Base-by-base conservation (phyloP, 225 moss, liverwort and hornwort species). In the Sphagnum tenellum region DNA sequence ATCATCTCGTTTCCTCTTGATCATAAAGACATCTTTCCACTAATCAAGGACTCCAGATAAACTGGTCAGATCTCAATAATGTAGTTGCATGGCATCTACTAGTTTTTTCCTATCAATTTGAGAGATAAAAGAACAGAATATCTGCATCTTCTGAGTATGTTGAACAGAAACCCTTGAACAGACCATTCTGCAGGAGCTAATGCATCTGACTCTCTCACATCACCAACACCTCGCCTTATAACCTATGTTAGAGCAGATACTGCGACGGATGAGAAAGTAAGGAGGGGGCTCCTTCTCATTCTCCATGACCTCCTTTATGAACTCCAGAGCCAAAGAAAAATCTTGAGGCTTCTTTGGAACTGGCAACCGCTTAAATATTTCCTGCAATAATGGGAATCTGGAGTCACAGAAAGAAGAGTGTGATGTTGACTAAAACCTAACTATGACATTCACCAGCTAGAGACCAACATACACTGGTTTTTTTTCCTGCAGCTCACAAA, bases 1-100 rank as follows among this genome's bases (percentile, higher is more conserved):
- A 71, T 92, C 84, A 68, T 92, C 89, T 29, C 91, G 84, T 77
- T 87, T 89, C 74, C 83, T 92, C 82, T 89, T 92, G 59, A 89
- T 72, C 57, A 89, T 66, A 74, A 89, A 92, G 44, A 83, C 85
- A 75, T 92, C 92, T 92, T 67, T 55, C 48, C 14, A 47, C 50
- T 67, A 61, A 82, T 90, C 68, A 87, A 85, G 84, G 12, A 65
- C 13, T 50, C 11, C 7, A 10, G 45, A 10, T 3, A 9, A 8
- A 52, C 29, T 29, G 29, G 29, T 29, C 29, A 29, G 29, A 29
- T 29, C 29, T 29, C 29, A 29, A 29, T 29, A 29, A 29, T 29
- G 29, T 29, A 29, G 29, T 29, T 29, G 29, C 29, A 29, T 29
- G 29, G 29, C 29, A 29, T 29, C 29, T 29, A 29, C 29, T 29